Evolutionary conservation across 1,139 yeast genomes (phyloP).

Genomic region (Kodamaea alishanica): DNA sequence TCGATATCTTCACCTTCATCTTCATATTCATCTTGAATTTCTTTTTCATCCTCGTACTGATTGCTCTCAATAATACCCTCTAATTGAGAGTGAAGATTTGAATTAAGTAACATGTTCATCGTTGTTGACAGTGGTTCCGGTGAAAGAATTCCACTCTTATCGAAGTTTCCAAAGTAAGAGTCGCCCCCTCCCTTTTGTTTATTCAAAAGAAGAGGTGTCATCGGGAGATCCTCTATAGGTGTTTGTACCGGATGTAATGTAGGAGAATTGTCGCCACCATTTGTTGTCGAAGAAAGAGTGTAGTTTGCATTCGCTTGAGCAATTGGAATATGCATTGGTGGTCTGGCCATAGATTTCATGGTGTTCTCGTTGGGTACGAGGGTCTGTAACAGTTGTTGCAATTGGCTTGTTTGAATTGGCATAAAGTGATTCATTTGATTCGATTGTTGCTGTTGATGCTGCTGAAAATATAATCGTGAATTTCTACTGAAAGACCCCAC

Average conservation of each 20-base stretch:
- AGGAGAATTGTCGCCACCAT: constrained; percentile 34
- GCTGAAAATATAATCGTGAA: constrained; percentile 19
- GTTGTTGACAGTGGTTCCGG: constrained; percentile 4
- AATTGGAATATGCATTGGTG: constrained; percentile 8
- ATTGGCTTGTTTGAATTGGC: constrained; percentile 2
- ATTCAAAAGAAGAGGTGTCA: constrained; percentile 43
- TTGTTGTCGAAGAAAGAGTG: constrained; percentile 10
- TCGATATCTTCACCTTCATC: constrained; percentile 6
- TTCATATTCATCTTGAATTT: not conserved
- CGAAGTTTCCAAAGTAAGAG: constrained; percentile 14
- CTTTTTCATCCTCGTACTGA: constrained; percentile 12
- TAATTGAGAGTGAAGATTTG: constrained; percentile 2
- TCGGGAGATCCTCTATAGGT: constrained; percentile 43
- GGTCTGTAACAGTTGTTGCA: not conserved
- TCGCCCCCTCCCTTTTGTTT: constrained; percentile 8
- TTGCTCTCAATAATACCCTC: constrained; percentile 9
- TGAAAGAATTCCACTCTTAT: constrained; percentile 6
- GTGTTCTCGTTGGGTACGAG: constrained; percentile 1
- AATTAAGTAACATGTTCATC: constrained; percentile 1
- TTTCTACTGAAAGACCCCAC: constrained; percentile 21
- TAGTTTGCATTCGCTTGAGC: constrained; percentile 7
- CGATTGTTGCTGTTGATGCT: constrained; percentile 10
- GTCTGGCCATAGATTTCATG: constrained; percentile 7
- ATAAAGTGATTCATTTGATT: constrained; percentile 1
- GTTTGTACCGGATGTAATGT: constrained; percentile 42